Evolutionary conservation across 78 protist species (phyloP).

Genomic region (Dictyostelium citrinum): DNA sequence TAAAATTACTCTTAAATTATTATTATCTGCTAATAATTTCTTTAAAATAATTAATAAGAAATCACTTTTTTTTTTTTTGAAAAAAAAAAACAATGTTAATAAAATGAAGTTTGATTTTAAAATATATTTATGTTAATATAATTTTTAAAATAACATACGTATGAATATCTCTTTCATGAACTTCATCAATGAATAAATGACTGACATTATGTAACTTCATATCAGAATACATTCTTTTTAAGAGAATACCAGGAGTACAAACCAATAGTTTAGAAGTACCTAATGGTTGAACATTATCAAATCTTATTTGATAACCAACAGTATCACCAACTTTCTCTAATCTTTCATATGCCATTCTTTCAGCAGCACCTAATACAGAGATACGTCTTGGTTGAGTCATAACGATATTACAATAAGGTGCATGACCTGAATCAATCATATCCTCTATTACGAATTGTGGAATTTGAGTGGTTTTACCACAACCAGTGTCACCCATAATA

Average conservation of each 20-base stretch:
- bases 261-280: slow-evolving; percentile 91
- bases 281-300: slow-evolving; percentile 84
- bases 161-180: slow-evolving; percentile 98
- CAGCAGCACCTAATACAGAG: slow-evolving; percentile 95
- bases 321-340: slow-evolving; percentile 83
- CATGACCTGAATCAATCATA: slow-evolving; percentile 71
- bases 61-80: not conserved
- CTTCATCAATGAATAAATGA: slow-evolving; percentile 98
- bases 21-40: slow-evolving; percentile 2
- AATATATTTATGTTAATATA: not conserved
- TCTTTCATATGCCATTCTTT: slow-evolving; percentile 95
- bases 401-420: slow-evolving; percentile 63
- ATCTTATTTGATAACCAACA: slow-evolving; percentile 96
- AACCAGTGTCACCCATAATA: slow-evolving; percentile 82
- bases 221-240: slow-evolving; percentile 93
- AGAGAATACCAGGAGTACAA: slow-evolving; percentile 96
- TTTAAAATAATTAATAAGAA: slow-evolving; percentile 16
- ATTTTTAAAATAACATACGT: slow-evolving; percentile 89
- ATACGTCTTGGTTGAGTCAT: slow-evolving; percentile 98
- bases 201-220: slow-evolving; percentile 86
- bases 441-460: slow-evolving; percentile 95
- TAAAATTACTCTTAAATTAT: slow-evolving; percentile 13
- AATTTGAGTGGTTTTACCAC: slow-evolving; percentile 94
- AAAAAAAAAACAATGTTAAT: not conserved
- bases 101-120: not conserved